Evolutionary conservation across 2,329 filamentous ascomycete genomes (phyloP).

Genomic region (Exserohilum turcica): DNA sequence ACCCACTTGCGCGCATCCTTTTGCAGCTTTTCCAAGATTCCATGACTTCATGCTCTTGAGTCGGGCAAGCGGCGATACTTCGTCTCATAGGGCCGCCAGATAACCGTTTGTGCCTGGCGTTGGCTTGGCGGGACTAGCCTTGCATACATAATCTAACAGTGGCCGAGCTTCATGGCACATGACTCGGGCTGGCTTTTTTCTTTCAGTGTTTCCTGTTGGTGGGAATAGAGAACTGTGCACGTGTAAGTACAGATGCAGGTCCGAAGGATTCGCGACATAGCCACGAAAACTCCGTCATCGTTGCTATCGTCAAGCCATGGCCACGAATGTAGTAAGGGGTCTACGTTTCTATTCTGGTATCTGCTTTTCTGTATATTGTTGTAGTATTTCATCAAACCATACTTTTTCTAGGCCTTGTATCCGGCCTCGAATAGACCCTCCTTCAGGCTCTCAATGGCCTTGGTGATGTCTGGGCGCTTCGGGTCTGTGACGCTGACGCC

Average conservation of each 20-base stretch:
- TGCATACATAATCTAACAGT: not conserved
- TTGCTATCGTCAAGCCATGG: conserved; percentile 6
- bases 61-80: not conserved
- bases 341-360: conserved; percentile 10
- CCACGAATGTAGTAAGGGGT: not conserved
- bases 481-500: conserved; percentile 89
- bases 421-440: conserved; percentile 76
- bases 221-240: not conserved
- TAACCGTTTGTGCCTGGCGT: not conserved
- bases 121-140: conserved; percentile 7
- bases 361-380: not conserved
- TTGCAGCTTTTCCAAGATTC: conserved; percentile 1
- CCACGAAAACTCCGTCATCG: conserved; percentile 4
- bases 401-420: conserved; percentile 51
- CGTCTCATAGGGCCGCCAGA: conserved; percentile 3
- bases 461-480: conserved; percentile 78
- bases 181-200: not conserved
- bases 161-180: not conserved
- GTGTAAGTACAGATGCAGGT: too few relatives aligned
- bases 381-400: not conserved
- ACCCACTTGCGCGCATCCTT: conserved; percentile 11
- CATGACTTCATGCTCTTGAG: conserved; percentile 5
- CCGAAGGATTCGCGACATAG: conserved; percentile 7
- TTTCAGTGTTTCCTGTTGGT: not conserved
- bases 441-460: conserved; percentile 78